Evolutionary conservation across 75 land plant genomes (phyloP).

Genomic region (Isoetes taiwanensis): DNA sequence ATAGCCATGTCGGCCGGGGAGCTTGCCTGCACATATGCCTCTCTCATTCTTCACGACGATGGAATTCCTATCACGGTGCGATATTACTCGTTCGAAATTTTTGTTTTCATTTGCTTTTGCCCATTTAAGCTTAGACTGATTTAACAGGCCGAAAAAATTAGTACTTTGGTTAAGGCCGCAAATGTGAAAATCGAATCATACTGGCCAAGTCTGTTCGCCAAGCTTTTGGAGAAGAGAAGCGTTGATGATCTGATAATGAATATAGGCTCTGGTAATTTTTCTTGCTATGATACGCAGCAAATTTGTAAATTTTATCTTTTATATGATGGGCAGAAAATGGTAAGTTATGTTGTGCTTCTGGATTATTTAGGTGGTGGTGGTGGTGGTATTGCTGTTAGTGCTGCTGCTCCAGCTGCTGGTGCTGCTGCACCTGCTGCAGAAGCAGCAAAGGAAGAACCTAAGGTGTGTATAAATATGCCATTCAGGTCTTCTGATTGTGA

Average conservation of each 20-base stretch:
- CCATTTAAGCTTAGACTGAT: constrained; percentile 8
- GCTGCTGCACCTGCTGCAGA: constrained; percentile 23
- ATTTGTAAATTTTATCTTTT: not conserved
- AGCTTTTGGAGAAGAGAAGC: constrained; percentile 42
- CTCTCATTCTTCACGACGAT: constrained; percentile 21
- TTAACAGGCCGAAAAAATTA: constrained; percentile 39
- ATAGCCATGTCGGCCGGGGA: constrained; percentile 11
- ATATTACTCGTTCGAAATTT: too few species aligned
- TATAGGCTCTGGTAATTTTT: constrained; percentile 31
- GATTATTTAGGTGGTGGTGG: constrained; percentile 26
- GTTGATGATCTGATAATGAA: constrained; percentile 33
- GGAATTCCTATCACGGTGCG: constrained; percentile 25
- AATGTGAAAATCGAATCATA: constrained; percentile 33
- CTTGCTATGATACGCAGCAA: not conserved
- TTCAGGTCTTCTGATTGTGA: too few species aligned
- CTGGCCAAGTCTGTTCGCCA: constrained; percentile 45
- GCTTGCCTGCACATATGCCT: constrained; percentile 21
- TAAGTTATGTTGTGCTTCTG: not conserved
- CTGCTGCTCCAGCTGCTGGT: constrained; percentile 18
- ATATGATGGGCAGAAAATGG: not conserved
- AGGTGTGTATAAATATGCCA: too few species aligned
- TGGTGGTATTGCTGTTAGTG: constrained; percentile 24
- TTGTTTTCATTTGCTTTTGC: too few species aligned
- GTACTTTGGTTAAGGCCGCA: constrained; percentile 39
- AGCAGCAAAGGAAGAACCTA: too few species aligned